Evolutionary conservation across 306 rosid genomes (phyloP), one percentile per base, ranked within the genome.

Genomic region (Sesbania bispinosa): DNA sequence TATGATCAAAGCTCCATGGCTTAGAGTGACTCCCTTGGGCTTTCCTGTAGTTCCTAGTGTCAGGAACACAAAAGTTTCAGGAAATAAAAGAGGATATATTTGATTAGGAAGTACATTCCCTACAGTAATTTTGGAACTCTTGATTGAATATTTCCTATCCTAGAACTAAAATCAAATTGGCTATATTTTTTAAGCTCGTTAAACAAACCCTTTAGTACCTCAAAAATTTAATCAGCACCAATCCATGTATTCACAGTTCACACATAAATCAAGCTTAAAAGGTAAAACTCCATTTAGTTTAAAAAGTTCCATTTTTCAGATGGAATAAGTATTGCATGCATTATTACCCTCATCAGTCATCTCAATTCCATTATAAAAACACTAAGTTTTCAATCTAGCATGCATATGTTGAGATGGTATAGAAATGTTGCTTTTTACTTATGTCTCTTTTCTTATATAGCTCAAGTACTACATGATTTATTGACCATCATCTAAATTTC

Each of bases 1-100:
- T 59, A 84, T 60, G 47, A 86, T 82, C 75, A 94, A 76, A 75
- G 92, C 87, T 39, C 87, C 85, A 83, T 94, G 97, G 42, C 83
- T 94, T 63, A 94, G 65, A 57, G 86, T 52, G 41, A 91, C 95
- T 82, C 97, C 97, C 77, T 90, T 94, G 50, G 98, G 96, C 80
- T 86, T 87, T 73, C 98, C 97, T 2, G 91, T 89, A 32, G 97
- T 90, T 75, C 98, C 98, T 94, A 50, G 4, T 58, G 47, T 67
- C n/a, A 77, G 73, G 23, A 69, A 61, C 24, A 73, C 24, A 26
- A 26, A 27, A 68, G 18, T n/a, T 41, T 47, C 29, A 81, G 10
- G 46, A 38, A 59, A 13, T 23, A 48, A 5, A 50, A 67, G 48
- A 30, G 18, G 39, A 57, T 7, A 26, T 10, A 51, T 52, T 10